phyloP scores from a whole-genome alignment of 1,284 basidiomycete species.

The Apiotrichum laibachii region DNA sequence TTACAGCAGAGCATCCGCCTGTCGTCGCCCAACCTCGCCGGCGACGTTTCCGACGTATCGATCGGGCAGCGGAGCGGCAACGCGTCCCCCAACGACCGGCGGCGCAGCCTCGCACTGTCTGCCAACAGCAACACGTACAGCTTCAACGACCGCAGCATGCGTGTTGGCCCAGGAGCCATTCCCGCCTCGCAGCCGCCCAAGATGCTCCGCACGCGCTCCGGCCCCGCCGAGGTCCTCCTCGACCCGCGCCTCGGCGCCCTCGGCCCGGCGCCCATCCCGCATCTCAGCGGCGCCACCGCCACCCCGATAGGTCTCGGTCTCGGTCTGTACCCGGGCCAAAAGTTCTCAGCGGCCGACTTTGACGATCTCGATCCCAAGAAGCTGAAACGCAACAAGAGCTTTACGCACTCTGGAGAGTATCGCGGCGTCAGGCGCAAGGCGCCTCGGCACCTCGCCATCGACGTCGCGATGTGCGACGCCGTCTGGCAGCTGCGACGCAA shows the following conservation, averaged over 20 bases:
- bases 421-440: slow-evolving; percentile 7
- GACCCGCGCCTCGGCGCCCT: background rate
- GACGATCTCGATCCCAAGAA: background rate
- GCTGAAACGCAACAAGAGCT: slow-evolving; percentile 14
- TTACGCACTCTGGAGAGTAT: slow-evolving; percentile 25
- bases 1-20: slow-evolving; percentile 5
- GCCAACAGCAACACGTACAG: background rate
- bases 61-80: background rate
- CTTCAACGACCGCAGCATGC: background rate
- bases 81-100: background rate
- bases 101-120: background rate
- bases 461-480: slow-evolving; percentile 40
- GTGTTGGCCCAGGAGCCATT: background rate
- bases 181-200: background rate
- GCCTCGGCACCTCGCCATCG: slow-evolving; percentile 32
- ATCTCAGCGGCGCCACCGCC: background rate
- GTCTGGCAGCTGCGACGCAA: slow-evolving; percentile 34
- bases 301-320: background rate
- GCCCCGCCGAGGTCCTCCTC: background rate
- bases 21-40: slow-evolving; percentile 7
- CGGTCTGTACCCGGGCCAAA: background rate
- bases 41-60: slow-evolving; percentile 12
- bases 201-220: slow-evolving; percentile 1
- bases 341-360: background rate
- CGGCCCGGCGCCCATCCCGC: background rate